Base-by-base conservation (phyloP, 257 asterid species). In the Anisodus tanguticus region DNA sequence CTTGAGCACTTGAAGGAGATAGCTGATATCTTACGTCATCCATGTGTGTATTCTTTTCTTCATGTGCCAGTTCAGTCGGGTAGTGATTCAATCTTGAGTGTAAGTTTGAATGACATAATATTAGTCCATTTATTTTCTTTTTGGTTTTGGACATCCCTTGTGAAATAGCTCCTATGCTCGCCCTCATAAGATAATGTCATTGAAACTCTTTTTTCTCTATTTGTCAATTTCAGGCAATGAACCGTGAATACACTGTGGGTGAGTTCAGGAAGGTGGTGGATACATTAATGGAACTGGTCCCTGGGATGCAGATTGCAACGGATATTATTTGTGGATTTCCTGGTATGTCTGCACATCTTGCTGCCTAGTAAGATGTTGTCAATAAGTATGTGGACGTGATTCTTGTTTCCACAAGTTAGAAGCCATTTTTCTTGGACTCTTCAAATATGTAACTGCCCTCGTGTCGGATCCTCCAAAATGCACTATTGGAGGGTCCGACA, bases 11-110 rank as follows among this genome's bases (percentile, higher is more conserved):
- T 96, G 92, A 92, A 91, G 89, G 95, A 96, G 85, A 96, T 96
- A 88, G 98, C 99, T 79, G 93, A 91, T 62, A 93, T 96, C 87
- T 85, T 96, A 88, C 82, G 92, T 54, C 98, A 93, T 87, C 98
- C 99, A 19, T 92, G 95, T 79, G 98, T 96, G 62, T 96, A 92
- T 82, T 87, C 98, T 86, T 96, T 96, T 89, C 98, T 96, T 88
- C 99, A 96, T 86, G 99, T 96, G 49, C 99, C 99, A 17, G 97
- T 94, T 86, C 99, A 96, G 90, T 92, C 99, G 78, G 99, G 98
- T 89, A 94, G 99, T 89, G 98, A 96, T 83, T 58, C 94, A 47
- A 80, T 93, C 88, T 91, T 96, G 93, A 90, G 87, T 77, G 99
- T 96, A 88, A 92, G 97, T 86, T 77, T 47, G 78, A 58, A 72